Conservation (phyloP, 805 yeast genomes). For the Metschnikowia matae region DNA sequence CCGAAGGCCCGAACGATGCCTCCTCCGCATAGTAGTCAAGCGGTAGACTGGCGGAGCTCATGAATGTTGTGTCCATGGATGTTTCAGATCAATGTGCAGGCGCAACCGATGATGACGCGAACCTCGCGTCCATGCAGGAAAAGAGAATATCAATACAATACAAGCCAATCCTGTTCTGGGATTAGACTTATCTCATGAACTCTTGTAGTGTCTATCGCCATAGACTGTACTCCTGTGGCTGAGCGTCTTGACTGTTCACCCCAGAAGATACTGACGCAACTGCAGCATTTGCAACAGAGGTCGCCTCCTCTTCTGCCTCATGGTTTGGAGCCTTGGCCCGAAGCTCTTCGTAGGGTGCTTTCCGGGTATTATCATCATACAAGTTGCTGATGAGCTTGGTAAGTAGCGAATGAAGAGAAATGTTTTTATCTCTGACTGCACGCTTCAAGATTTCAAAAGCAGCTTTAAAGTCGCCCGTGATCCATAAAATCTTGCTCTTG, state of each 20-base stretch:
- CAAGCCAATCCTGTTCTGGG: no score
- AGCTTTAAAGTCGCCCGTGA: slow-evolving; percentile 55
- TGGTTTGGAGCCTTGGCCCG: slow-evolving; percentile 10
- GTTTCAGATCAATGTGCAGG: slow-evolving; percentile 3
- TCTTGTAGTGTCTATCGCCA: slow-evolving; percentile 24
- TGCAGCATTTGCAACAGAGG: slow-evolving; percentile 35
- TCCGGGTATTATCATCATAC: slow-evolving; percentile 3
- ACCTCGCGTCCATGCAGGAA: background rate
- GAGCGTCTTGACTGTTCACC: slow-evolving; percentile 25
- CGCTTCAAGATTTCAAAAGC: slow-evolving; percentile 60
- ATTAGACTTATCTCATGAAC: no score
- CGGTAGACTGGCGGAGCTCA: slow-evolving; percentile 5
- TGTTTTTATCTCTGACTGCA: slow-evolving; percentile 40
- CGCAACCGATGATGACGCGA: background rate
- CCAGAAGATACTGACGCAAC: slow-evolving; percentile 34
- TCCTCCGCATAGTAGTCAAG: background rate
- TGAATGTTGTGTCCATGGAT: background rate
- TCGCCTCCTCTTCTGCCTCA: slow-evolving; percentile 23
- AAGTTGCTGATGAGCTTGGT: slow-evolving; percentile 13
- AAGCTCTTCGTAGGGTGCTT: slow-evolving; percentile 7
- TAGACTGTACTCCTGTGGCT: slow-evolving; percentile 34
- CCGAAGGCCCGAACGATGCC: background rate
- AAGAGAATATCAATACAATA: background rate
- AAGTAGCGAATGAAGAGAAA: slow-evolving; percentile 13
- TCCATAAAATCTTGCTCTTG: slow-evolving; percentile 39